A percentile compares a stretch with the other conserved stretches of the same genome.
phyloP scores from a whole-genome alignment of 139 green algal genomes.

The Tetradesmus obliquus region DNA sequence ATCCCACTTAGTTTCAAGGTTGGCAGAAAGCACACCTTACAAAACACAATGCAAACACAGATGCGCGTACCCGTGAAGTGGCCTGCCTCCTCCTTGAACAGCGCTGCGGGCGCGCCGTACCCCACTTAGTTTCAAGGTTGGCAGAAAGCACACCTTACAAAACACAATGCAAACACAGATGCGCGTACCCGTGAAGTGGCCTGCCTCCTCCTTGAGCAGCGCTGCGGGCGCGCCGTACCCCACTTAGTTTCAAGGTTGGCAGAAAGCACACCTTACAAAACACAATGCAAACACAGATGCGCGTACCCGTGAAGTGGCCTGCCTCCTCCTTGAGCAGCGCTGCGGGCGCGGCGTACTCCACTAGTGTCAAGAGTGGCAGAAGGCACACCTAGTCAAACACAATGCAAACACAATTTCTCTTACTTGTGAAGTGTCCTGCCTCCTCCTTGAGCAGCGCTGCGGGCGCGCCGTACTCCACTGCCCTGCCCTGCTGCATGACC shows the following conservation, averaged over 20 bases:
- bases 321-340: slow-evolving; percentile 21
- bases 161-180: too few relatives aligned
- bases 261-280: too few relatives aligned
- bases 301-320: slow-evolving; percentile 6
- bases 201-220: slow-evolving; percentile 25
- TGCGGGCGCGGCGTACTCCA: slow-evolving; percentile 12
- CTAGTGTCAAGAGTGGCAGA: not conserved
- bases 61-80: slow-evolving; percentile 1
- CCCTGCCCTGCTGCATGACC: slow-evolving; percentile 47
- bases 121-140: not conserved
- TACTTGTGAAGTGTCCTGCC: slow-evolving; percentile 36
- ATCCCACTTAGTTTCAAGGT: not conserved
- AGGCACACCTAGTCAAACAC: too few relatives aligned
- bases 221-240: not conserved
- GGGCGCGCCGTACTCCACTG: slow-evolving; percentile 24
- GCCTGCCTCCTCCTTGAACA: slow-evolving; percentile 21
- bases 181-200: slow-evolving; percentile 8
- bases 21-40: too few relatives aligned
- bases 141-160: too few relatives aligned
- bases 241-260: not conserved
- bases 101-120: not conserved
- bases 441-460: slow-evolving; percentile 20
- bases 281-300: too few relatives aligned
- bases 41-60: too few relatives aligned
- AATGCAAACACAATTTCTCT: not conserved